Evolutionary conservation across 495 filamentous ascomycete genomes (phyloP), one percentile per base, ranked within the genome.

Genomic region (Staphylotrichum longicolle): DNA sequence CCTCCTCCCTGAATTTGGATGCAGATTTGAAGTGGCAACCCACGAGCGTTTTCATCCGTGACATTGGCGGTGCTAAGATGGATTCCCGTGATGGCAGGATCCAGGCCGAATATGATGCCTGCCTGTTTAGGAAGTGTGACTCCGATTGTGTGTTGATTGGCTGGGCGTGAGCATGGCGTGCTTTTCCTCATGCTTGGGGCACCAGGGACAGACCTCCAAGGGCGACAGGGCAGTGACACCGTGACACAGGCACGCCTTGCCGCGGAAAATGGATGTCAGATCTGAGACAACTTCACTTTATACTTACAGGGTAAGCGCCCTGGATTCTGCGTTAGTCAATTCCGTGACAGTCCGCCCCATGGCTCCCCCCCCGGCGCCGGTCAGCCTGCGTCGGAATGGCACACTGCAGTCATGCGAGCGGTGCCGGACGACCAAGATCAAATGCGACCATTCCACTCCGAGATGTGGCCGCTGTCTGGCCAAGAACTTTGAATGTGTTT

Each of bases 381-480:
- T 37, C 27, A 44, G 47, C 49, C 50, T 61, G 30, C 48, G 58
- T 7, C 58, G 58, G 37, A 61, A 61, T 44, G 58, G 58, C 48
- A 54, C 50, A 12, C 58, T 54, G 40, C 48, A 54, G 49, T 61
- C 58, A 4, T 61, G 58, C 40, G 58, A 61, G 58, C 37, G 40
- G 49, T 61, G 58, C 32, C 58, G 58, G 9, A 61, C 52, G 40
- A 61, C 48, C 9, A 61, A 61, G 50, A 35, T 61, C 50, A 61
- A 54, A 61, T 61, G 58, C 33, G 58, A 61, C 58, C 58, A 61
- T 54, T 61, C 58, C 41, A 54, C 41, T 61, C 58, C 58, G 49
- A 60, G 48, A 34, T 61, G 58, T 46, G 39, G 49, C 49, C 58
- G 58, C 33, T 61, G 58, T n/a, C 2, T 47, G 48, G 39, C 50